phyloP scores from a whole-genome alignment of 352 stramenopile species.

The Phytopythium chamaehyphon region DNA sequence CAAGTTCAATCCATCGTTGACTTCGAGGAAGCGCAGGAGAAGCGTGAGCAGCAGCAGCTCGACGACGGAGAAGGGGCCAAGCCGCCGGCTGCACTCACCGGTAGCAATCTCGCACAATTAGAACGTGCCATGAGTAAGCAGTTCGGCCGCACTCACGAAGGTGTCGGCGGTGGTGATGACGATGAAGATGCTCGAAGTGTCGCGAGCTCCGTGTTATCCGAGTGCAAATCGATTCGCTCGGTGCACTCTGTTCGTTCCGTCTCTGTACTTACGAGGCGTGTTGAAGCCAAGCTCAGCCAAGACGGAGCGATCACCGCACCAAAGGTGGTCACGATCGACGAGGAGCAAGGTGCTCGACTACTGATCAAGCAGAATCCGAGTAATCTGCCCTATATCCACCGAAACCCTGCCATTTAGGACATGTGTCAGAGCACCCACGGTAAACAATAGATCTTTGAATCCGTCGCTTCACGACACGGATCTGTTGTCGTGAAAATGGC shows the following conservation, averaged over 20 bases:
- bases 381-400: constrained; percentile 94
- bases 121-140: constrained; percentile 19
- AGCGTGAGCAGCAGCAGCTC: constrained; percentile 82
- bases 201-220: constrained; percentile 70
- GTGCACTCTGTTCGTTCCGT: constrained; percentile 83
- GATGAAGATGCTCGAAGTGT: constrained; percentile 71
- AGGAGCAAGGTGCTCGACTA: constrained; percentile 84
- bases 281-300: constrained; percentile 60
- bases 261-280: constrained; percentile 61
- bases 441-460: background rate
- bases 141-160: constrained; percentile 11
- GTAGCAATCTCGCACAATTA: constrained; percentile 49
- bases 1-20: constrained; percentile 86
- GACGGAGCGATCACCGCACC: constrained; percentile 47
- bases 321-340: constrained; percentile 85
- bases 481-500: constrained; percentile 21
- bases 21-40: constrained; percentile 73
- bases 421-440: background rate
- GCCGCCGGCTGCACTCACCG: constrained; percentile 31
- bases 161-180: constrained; percentile 16
- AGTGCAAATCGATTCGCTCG: constrained; percentile 85
- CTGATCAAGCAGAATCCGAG: constrained; percentile 87
- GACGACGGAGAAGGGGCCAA: constrained; percentile 55
- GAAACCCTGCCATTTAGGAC: constrained; percentile 88
- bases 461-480: constrained; percentile 1